A percentile compares a stretch with the other conserved stretches of the same genome.
These are phyloP conservation scores for Lepiota brunneoincarnata DNA, from an alignment of 768 basidiomycete genomes.

Conservation along the genomic window DNA sequence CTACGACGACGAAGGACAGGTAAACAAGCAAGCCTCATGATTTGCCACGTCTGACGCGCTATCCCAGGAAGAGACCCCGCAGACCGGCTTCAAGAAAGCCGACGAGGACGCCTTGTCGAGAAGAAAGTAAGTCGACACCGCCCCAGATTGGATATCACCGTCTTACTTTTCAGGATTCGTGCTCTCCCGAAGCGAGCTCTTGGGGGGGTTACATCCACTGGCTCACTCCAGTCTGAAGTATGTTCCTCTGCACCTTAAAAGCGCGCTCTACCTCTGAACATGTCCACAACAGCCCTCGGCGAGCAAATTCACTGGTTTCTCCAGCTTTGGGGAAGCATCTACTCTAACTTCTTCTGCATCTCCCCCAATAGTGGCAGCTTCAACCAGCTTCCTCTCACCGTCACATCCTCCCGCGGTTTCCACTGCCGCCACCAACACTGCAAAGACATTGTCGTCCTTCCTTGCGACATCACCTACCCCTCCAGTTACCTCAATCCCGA, in stretches of 20 bases:
- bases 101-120: slow-evolving; percentile 51
- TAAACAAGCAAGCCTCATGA: background rate
- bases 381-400: slow-evolving; percentile 13
- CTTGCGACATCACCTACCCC: background rate
- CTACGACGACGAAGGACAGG: slow-evolving; percentile 37
- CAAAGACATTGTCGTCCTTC: slow-evolving; percentile 5
- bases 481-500: background rate
- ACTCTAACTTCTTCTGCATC: slow-evolving; percentile 15
- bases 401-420: background rate
- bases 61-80: slow-evolving; percentile 19
- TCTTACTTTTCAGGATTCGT: slow-evolving; percentile 48
- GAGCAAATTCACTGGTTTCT: slow-evolving; percentile 50
- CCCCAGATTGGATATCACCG: background rate
- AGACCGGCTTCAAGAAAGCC: slow-evolving; percentile 51
- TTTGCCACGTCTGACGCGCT: slow-evolving; percentile 3
- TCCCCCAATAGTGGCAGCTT: slow-evolving; percentile 10
- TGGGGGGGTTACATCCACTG: slow-evolving; percentile 10
- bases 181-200: slow-evolving; percentile 53
- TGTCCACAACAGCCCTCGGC: slow-evolving; percentile 23
- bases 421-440: slow-evolving; percentile 1
- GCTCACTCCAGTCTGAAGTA: background rate
- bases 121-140: slow-evolving; percentile 47
- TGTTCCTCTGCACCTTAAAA: background rate
- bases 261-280: background rate
- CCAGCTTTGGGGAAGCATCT: slow-evolving; percentile 42